Evolutionary conservation across 441 rosid genomes (phyloP).

Genomic region (Gossypium trilobum): DNA sequence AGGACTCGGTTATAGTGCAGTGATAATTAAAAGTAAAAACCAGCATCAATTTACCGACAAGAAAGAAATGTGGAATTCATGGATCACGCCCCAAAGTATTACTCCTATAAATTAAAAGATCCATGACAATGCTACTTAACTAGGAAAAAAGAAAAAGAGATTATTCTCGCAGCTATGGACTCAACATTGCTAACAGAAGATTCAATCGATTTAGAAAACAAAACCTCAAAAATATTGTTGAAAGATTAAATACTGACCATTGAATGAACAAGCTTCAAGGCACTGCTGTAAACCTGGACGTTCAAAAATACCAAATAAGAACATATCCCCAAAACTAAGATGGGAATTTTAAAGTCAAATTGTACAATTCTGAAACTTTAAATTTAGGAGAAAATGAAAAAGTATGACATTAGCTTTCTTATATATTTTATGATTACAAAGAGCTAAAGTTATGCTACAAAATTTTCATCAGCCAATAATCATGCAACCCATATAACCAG

Average conservation of each 20-base stretch:
- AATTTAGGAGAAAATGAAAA: neutral
- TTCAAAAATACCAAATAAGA: slow-evolving; percentile 12
- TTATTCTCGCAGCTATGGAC: neutral
- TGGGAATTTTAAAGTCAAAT: neutral
- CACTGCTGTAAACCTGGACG: slow-evolving; percentile 89
- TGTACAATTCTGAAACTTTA: neutral
- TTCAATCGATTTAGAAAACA: neutral
- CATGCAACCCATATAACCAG: neutral
- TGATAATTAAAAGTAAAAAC: neutral
- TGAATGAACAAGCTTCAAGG: slow-evolving; percentile 82
- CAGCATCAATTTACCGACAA: neutral
- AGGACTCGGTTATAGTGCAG: neutral
- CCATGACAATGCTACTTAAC: neutral
- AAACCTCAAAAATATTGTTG: neutral
- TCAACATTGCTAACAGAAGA: neutral
- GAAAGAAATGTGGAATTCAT: neutral
- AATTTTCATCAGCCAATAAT: neutral
- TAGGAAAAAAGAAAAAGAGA: slow-evolving; percentile 1
- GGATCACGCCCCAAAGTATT: neutral
- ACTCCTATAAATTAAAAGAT: neutral
- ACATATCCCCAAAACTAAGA: neutral
- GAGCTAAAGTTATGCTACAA: neutral
- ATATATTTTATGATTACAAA: neutral
- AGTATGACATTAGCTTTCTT: neutral
- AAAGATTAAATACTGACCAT: slow-evolving; percentile 51